A percentile compares a stretch with the other conserved stretches of the same genome.
phyloP scores from a whole-genome alignment of 148 eudicot genomes.

The Silene latifolia region DNA sequence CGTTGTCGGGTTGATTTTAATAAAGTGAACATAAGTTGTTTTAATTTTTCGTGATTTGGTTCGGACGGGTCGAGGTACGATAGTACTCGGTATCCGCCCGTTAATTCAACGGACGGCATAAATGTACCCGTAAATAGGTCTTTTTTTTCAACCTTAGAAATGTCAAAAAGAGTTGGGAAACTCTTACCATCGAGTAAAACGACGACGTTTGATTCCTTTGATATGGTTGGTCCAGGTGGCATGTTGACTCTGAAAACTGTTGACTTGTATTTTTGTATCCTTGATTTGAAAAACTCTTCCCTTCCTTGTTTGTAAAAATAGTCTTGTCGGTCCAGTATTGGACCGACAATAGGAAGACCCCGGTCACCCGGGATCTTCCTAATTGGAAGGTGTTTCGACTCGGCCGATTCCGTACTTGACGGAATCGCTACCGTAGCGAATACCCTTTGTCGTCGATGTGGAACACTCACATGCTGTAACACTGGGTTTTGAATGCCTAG shows the following conservation, averaged over 20 bases:
- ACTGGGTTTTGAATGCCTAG: not conserved
- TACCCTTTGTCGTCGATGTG: not conserved
- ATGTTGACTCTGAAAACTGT: constrained; percentile 76
- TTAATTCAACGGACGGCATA: constrained; percentile 73
- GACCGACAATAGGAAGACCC: constrained; percentile 70
- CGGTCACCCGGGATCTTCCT: constrained; percentile 65
- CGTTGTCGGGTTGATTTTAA: constrained; percentile 41
- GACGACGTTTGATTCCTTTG: constrained; percentile 60
- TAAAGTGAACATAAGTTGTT: constrained; percentile 47
- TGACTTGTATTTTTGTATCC: constrained; percentile 61
- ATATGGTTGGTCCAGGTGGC: constrained; percentile 82
- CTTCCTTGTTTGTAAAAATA: constrained; percentile 80
- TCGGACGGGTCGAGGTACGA: constrained; percentile 89
- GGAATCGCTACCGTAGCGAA: constrained; percentile 25
- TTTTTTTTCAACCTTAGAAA: constrained; percentile 64
- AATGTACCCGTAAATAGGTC: constrained; percentile 82
- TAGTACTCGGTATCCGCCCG: constrained; percentile 77
- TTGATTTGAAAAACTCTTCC: constrained; percentile 77
- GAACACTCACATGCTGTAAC: not conserved
- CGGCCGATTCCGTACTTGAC: constrained; percentile 5
- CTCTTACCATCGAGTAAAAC: constrained; percentile 71
- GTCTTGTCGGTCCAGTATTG: constrained; percentile 60
- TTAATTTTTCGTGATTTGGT: constrained; percentile 70
- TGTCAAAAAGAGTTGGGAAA: constrained; percentile 69
- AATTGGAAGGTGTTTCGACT: constrained; percentile 32